Evolutionary conservation across 1,284 basidiomycete species (phyloP), one percentile per base, ranked within the genome.

Genomic region (Entoloma clypeatum): DNA sequence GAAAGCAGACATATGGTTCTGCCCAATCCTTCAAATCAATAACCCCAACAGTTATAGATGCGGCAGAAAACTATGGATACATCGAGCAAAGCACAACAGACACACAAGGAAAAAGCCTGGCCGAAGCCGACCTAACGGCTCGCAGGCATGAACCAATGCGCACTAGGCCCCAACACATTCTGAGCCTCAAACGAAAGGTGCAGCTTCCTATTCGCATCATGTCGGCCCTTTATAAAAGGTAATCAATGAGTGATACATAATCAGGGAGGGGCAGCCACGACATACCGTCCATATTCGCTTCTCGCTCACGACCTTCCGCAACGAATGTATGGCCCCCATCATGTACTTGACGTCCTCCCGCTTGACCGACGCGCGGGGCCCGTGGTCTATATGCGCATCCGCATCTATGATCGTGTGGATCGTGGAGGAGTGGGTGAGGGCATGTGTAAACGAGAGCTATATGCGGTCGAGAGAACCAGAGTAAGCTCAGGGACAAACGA

Each of bases 201-300:
- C 7, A 48, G 24, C 18, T 26, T 33, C 13, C 34, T 18, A 30
- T 33, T 26, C 41, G 26, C 18, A 23, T 13, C 16, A 10, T 19
- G 14, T 43, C 32, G 39, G 31, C 31, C 29, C 30, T 32, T 31
- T 39, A 35, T 39, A 45, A 28, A 13, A 26, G 16, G 13, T 10
- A 13, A n/a, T 2, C 13, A 32, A 21, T 18, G 35, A 5, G 19
- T 16, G 30, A 9, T 13, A 10, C 18, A 29, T 21, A 33, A 17
- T 43, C 32, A 41, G 19, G 28, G 25, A 14, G 30, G 4, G 3
- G 25, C 16, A 26, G 36, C 5, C 30, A 26, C 32, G 42, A 58
- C 67, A 50, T 50, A 82, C 83, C 51, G 65, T 75, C 81, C 81
- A 86, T 7, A 75, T 55, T 26, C 79, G 65, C 29, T 67, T 69